Evolutionary conservation across 1,139 yeast species (phyloP).

Genomic region (Magnusiomyces suaveolens): DNA sequence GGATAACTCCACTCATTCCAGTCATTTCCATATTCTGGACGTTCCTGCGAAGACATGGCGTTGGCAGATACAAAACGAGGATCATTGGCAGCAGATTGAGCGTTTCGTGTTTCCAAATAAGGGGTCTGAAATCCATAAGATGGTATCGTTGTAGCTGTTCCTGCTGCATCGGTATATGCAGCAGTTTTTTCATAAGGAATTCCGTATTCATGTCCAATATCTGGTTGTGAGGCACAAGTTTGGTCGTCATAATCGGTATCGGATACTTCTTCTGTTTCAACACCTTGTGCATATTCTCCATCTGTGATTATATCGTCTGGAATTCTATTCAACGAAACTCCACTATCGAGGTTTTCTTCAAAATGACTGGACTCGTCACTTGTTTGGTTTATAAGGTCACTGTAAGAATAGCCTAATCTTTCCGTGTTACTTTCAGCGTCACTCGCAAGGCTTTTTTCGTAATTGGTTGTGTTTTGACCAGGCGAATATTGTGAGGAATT

Average conservation of each 20-base stretch:
- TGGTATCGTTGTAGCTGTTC: neutral
- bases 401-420: too few species aligned
- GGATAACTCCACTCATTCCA: conserved; percentile 46
- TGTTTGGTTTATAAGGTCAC: too few species aligned
- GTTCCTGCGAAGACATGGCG: conserved; percentile 6
- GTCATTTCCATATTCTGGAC: conserved; percentile 27
- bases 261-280: neutral
- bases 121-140: conserved; percentile 13
- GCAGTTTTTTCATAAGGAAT: neutral
- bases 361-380: too few species aligned
- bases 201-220: neutral
- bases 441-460: too few species aligned
- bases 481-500: too few species aligned
- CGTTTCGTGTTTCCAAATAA: conserved; percentile 6
- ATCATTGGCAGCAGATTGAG: conserved; percentile 12
- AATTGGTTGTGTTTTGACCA: too few species aligned
- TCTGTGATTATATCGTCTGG: too few species aligned
- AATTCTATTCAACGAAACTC: too few species aligned
- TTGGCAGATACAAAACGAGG: conserved; percentile 6
- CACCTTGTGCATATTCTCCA: neutral
- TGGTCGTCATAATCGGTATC: neutral
- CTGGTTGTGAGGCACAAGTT: neutral
- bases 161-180: neutral
- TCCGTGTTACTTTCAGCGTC: too few species aligned
- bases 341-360: too few species aligned